Evolutionary conservation across 805 yeast species (phyloP), one percentile per base, ranked within the genome.

Genomic region (Lipomyces oligophaga): DNA sequence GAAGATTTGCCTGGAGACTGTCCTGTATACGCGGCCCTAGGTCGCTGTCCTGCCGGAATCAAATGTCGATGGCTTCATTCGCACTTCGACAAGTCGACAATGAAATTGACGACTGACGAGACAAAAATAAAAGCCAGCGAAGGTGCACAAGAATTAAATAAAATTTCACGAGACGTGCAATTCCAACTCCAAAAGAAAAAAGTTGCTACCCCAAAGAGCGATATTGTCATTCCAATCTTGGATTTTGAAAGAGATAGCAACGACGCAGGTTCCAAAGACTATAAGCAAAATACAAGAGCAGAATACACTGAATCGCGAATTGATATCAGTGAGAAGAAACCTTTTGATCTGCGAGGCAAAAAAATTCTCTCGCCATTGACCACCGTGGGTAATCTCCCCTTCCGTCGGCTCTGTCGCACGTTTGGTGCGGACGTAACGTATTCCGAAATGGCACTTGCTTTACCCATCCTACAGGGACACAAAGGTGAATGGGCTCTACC

Each of bases 401-500:
- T 79, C 68, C 82, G 99, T 66, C 76, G 97, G 58, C 73, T 93
- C 50, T 89, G 93, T 96, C 83, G 81, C 60, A 75, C 82, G 1
- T 66, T 87, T 27, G 97, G 97, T 15, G 95, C 95, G 10, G 97
- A 93, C 60, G 76, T 88, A 15, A 93, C 98, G 0, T 93, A 85
- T 63, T 77, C 89, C 32, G 99, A 93, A 68, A 93, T 93, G 98
- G 97, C 97, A 0, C 72, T 93, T 30, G 71, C 85, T 1, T 69
- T 85, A 41, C 97, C 97, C 1, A 69, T 93, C 43, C 69, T 93
- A 21, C 95, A 86, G 63, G 98, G 97, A 24, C 76, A 83, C 15
- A 87, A 87, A 63, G 79, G 95, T 2, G 99, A 93, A 66, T 93
- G 99, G 99, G 99, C 99, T 0, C 72, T 93, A 38, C 87, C 96